Conservation (phyloP, 2,329 filamentous ascomycete genomes). For the Aurifilum marmelostoma region DNA sequence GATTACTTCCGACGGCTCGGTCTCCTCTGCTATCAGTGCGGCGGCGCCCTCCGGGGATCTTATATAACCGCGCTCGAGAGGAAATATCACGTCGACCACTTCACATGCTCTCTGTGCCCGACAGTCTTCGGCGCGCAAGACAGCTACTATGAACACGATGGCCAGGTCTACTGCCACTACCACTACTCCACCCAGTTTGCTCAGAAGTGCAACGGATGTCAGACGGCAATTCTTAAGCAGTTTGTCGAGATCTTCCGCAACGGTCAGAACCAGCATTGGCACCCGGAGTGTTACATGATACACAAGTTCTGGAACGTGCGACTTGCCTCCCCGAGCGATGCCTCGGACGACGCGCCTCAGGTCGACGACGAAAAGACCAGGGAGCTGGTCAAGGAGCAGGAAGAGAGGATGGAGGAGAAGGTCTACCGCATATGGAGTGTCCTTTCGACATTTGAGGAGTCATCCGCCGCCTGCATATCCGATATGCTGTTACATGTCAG, state of each 20-base stretch:
- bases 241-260: slow-evolving; percentile 99
- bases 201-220: slow-evolving; percentile 93
- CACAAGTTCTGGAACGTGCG: slow-evolving; percentile 99
- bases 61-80: slow-evolving; percentile 97
- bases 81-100: slow-evolving; percentile 99
- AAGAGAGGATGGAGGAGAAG: slow-evolving; percentile 96
- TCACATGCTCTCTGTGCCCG: slow-evolving; percentile 94
- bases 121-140: slow-evolving; percentile 98
- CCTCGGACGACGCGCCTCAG: slow-evolving; percentile 45
- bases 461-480: slow-evolving; percentile 95
- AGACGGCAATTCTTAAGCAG: slow-evolving; percentile 96
- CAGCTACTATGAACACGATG: slow-evolving; percentile 98
- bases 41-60: slow-evolving; percentile 88
- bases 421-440: slow-evolving; percentile 99
- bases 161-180: slow-evolving; percentile 96
- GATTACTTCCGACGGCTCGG: slow-evolving; percentile 95
- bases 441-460: slow-evolving; percentile 94
- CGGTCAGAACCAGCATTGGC: slow-evolving; percentile 98
- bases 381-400: slow-evolving; percentile 76
- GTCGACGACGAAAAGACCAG: slow-evolving; percentile 64
- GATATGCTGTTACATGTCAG: slow-evolving; percentile 99
- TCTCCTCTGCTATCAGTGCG: slow-evolving; percentile 88
- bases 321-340: slow-evolving; percentile 65
- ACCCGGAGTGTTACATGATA: slow-evolving; percentile 99
- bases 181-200: slow-evolving; percentile 98